Percentiles rank a stretch among this genome's conserved stretches.
Conservation (phyloP, 2,329 filamentous ascomycete species). For the Talaromyces amestolkiae region DNA sequence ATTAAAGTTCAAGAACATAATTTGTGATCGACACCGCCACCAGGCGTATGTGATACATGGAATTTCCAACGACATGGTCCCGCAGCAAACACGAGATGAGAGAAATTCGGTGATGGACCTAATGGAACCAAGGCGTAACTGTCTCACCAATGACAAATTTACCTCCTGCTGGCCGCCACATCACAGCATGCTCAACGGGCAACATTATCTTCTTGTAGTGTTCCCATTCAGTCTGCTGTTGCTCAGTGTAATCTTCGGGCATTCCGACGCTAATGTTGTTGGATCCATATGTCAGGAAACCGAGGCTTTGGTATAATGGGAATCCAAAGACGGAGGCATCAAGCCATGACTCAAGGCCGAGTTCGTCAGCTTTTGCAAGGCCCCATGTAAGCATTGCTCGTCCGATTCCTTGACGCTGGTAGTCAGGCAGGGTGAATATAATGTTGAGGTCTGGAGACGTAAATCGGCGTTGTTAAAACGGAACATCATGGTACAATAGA, state of each 20-base stretch:
- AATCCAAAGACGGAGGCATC: conserved; percentile 8
- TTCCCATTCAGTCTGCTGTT: conserved; percentile 12
- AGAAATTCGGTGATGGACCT: neutral
- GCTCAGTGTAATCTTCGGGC: conserved; percentile 1
- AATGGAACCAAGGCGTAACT: conserved; percentile 12
- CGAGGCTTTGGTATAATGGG: conserved; percentile 9
- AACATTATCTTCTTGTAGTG: conserved; percentile 12
- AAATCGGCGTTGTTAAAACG: neutral
- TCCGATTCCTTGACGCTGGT: conserved; percentile 8
- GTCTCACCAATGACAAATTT: conserved; percentile 18
- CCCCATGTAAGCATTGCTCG: conserved; percentile 11
- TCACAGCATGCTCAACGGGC: conserved; percentile 10
- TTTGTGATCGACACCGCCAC: no score
- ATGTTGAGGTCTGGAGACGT: conserved; percentile 10
- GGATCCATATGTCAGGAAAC: conserved; percentile 12
- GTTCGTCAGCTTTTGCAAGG: conserved; percentile 10
- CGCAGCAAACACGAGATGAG: neutral
- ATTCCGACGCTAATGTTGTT: conserved; percentile 10
- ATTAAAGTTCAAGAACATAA: neutral
- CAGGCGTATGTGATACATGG: neutral
- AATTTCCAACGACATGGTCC: neutral
- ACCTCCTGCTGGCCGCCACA: conserved; percentile 10
- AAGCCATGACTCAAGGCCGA: conserved; percentile 13
- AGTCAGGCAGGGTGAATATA: conserved; percentile 13
- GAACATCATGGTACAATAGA: no score